A percentile compares a stretch with the other conserved stretches of the same genome.
Evolutionary conservation across 306 rosid species (phyloP).

Genomic region (Begonia loranthoides): DNA sequence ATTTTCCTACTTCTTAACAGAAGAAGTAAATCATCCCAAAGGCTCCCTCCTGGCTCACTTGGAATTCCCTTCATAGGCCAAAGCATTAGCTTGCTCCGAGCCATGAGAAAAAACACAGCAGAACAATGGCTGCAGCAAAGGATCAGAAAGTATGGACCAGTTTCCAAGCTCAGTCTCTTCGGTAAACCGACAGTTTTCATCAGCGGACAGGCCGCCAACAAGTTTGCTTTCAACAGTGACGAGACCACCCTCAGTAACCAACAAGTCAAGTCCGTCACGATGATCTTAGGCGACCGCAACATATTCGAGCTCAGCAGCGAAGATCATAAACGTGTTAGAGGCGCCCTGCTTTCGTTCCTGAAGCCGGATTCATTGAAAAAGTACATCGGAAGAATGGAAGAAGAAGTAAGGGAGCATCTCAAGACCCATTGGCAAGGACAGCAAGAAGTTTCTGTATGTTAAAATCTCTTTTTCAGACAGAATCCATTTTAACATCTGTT

Average conservation of each 20-base stretch:
- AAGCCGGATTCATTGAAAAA: slow-evolving; percentile 61
- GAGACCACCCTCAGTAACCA: slow-evolving; percentile 15
- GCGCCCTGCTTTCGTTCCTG: slow-evolving; percentile 50
- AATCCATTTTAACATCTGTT: neutral
- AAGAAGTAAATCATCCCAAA: slow-evolving; percentile 23
- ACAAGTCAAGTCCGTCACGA: slow-evolving; percentile 31
- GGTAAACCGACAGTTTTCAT: slow-evolving; percentile 64
- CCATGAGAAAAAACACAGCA: slow-evolving; percentile 49
- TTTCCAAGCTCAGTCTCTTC: slow-evolving; percentile 60
- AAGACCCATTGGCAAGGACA: slow-evolving; percentile 57
- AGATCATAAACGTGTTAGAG: slow-evolving; percentile 61
- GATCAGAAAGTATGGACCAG: slow-evolving; percentile 47
- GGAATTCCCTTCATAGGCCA: slow-evolving; percentile 64
- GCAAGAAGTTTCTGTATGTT: slow-evolving; percentile 34
- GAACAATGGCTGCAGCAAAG: slow-evolving; percentile 52
- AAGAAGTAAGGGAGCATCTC: slow-evolving; percentile 43
- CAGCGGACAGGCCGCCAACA: slow-evolving; percentile 58
- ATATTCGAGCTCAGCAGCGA: slow-evolving; percentile 31
- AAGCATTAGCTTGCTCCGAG: slow-evolving; percentile 38
- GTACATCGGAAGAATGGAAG: slow-evolving; percentile 50
- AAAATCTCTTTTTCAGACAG: neutral
- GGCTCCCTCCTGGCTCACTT: slow-evolving; percentile 66
- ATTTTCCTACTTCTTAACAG: slow-evolving; percentile 24
- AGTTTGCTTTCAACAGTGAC: slow-evolving; percentile 29
- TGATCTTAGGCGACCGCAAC: slow-evolving; percentile 41